Evolutionary conservation across 441 rosid genomes (phyloP), one percentile per base, ranked within the genome.

Genomic region (Croton laevigatus): DNA sequence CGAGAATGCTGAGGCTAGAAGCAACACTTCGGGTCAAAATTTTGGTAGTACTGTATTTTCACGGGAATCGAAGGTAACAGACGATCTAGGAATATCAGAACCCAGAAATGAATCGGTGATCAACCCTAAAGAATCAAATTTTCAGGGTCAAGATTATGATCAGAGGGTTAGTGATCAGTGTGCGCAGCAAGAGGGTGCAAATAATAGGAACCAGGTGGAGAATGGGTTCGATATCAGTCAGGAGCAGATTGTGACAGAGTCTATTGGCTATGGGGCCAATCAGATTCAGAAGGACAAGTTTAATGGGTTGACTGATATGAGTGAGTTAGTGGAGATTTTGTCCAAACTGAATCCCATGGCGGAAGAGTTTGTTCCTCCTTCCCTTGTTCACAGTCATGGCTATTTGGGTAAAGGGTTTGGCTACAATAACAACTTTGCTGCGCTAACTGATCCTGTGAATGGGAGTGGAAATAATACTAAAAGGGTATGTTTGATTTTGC

Each of bases 311-410:
- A 78, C 70, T 52, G 89, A 89, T 32, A 89, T 90, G 82, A 88
- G 74, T 71, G 81, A 84, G 63, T 79, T 93, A 87, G 86, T 73
- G 70, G 98, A 89, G 71, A 85, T 86, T 57, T 70, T 94, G 79
- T 88, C 91, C 9, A 94, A 88, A 82, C 79, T 94, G 75, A 94
- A 91, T 78, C 97, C 98, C 9, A 81, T 89, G 95, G 98, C 97
- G 55, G 80, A 86, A 74, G 96, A 90, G 65, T 90, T 89, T 83
- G 91, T 92, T 75, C 97, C 94, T 70, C 89, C 87, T 38, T 93
- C 96, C 6, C 75, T 87, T 44, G 77, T 75, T 45, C 63, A 68
- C 68, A 74, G 57, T 70, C 62, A 70, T 63, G 80, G 69, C 72
- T 79, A 42, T 79, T 75, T 64, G 75, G 79, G 75, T 52, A 85